These are phyloP conservation scores for Brassica juncea DNA, from an alignment of 345 rosid genomes.

Conservation along the genomic window DNA sequence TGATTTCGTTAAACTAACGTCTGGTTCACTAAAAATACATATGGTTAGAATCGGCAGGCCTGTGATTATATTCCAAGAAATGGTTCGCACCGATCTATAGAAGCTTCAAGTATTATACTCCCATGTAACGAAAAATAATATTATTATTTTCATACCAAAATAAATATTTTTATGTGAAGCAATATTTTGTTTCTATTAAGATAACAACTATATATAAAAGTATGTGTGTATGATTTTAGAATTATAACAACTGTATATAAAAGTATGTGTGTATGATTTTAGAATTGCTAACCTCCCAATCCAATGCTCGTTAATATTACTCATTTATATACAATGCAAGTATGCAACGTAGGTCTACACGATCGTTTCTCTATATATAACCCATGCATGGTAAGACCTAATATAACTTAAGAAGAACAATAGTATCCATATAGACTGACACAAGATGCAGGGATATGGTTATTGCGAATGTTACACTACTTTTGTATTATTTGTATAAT, in stretches of 20 bases:
- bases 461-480: conserved; percentile 17
- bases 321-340: background rate
- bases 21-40: background rate
- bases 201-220: background rate
- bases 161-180: background rate
- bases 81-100: conserved; percentile 8
- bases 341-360: background rate
- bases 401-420: background rate
- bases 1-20: background rate
- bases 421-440: conserved; percentile 27
- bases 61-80: conserved; percentile 5
- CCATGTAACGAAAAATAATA: background rate
- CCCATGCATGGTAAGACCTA: conserved; percentile 23
- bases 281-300: background rate
- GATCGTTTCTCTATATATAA: conserved; percentile 1
- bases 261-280: background rate
- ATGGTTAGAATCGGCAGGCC: conserved; percentile 3
- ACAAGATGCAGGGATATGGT: conserved; percentile 23
- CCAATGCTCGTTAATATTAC: conserved; percentile 26
- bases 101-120: background rate
- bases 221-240: background rate
- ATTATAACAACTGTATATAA: background rate
- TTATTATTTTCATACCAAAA: background rate
- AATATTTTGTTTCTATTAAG: background rate
- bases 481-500: background rate